Evolutionary conservation across 495 filamentous ascomycete genomes (phyloP).

Genomic region (Podospora appendiculata): DNA sequence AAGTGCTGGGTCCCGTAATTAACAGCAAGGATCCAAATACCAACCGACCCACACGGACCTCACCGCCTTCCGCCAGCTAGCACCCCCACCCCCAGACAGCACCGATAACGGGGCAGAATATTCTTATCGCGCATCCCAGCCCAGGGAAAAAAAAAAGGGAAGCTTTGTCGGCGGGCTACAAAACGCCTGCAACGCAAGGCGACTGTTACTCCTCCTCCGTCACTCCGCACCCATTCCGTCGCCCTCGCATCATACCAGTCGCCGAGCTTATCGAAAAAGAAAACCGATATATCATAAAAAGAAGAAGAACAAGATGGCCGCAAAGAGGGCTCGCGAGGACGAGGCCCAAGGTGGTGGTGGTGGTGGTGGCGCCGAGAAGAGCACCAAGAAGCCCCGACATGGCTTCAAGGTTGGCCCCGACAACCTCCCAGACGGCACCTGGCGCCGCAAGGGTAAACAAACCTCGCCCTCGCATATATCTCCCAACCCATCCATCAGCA

Average conservation of each 20-base stretch:
- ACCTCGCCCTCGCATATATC: neutral
- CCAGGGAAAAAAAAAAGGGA: neutral
- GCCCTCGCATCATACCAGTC: too few relatives aligned
- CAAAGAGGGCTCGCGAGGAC: conserved; percentile 54
- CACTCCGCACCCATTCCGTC: neutral
- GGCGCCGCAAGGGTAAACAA: conserved; percentile 73
- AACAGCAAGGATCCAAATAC: too few relatives aligned
- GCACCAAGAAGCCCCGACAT: conserved; percentile 41
- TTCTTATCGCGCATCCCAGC: neutral
- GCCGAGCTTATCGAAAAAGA: too few relatives aligned
- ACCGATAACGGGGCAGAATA: neutral
- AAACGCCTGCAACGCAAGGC: neutral
- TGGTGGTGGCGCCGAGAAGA: conserved; percentile 31
- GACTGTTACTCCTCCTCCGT: neutral
- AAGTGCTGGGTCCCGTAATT: too few relatives aligned
- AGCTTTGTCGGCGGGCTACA: too few relatives aligned
- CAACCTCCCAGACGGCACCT: conserved; percentile 86
- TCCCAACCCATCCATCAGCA: neutral
- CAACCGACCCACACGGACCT: too few relatives aligned
- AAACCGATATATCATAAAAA: too few relatives aligned
- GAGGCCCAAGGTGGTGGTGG: conserved; percentile 14
- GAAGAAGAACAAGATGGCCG: conserved; percentile 41
- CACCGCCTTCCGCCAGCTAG: neutral
- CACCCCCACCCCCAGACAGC: neutral
- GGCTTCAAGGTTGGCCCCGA: conserved; percentile 74